Base-by-base conservation (phyloP, 176 grass and related monocot species). In the Aegilops sharonensis region DNA sequence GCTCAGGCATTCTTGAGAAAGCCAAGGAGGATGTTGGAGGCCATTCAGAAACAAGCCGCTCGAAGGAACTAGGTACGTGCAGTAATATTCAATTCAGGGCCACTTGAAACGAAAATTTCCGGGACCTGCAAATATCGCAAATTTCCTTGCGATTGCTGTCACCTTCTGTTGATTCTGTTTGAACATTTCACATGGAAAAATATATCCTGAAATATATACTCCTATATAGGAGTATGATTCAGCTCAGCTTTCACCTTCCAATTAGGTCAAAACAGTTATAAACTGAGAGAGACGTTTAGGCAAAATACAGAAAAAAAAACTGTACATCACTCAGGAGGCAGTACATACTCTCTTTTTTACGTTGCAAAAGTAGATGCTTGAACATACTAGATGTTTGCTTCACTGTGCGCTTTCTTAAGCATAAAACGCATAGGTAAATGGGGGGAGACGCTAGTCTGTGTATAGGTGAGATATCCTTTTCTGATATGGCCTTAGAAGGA, bases 21-120 rank as follows among this genome's bases (percentile, higher is more conserved):
- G 68, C 43, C 11, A 85, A 83, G 83, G 86, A 84, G 64, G 81
- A 92, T 70, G 31, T 75, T 21, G 87, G 57, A 79, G 64, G 37
- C 18, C 69, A 81, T 50, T 87, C 85, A 32, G 81, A 81, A 56
- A 70, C 82, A 31, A 64, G 21, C 37, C 61, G 6, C 75, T 81
- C 76, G 8, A 88, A 81, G 64, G 85, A 81, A 64, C 76, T 21
- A 81, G 89, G 89, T 91, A 81, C 87, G 65, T 61, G 9, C 40
- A 42, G 40, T 42, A 39, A 4, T 82, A 85, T 70, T 79, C 75
- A 48, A 48, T 81, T 80, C 48, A 62, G 36, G 79, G 45, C 75
- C 75, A 60, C 74, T 62, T 91, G 12, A 76, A 81, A 77, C 36
- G 82, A 36, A 47, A 66, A 54, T 54, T 54, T 54, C 13, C 59